These are phyloP conservation scores for Pisolithus thermaeus DNA, from an alignment of 1,284 basidiomycete species.

Conservation along the genomic window DNA sequence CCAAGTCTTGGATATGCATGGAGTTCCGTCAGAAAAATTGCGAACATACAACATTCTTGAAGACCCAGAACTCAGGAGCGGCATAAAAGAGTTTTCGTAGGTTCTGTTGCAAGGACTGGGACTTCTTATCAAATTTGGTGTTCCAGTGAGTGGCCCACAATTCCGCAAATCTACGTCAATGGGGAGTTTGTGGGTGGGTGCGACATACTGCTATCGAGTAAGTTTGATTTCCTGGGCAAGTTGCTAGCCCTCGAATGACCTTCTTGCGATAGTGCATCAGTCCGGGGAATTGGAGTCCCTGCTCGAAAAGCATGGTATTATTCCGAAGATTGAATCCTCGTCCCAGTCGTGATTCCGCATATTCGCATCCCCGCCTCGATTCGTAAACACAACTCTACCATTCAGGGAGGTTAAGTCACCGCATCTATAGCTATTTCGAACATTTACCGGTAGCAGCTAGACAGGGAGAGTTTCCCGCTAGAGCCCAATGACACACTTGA, in stretches of 20 bases:
- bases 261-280: constrained; percentile 75
- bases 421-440: not conserved
- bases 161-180: constrained; percentile 92
- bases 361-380: not conserved
- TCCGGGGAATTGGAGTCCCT: constrained; percentile 89
- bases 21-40: constrained; percentile 74
- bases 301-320: constrained; percentile 67
- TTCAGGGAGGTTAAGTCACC: not conserved
- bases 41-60: constrained; percentile 88
- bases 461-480: not conserved
- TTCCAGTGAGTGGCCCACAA: constrained; percentile 91
- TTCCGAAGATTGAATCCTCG: constrained; percentile 34
- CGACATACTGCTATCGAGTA: constrained; percentile 90
- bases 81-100: constrained; percentile 95
- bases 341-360: constrained; percentile 5
- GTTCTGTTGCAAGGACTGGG: constrained; percentile 25
- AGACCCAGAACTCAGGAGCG: constrained; percentile 76
- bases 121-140: not conserved
- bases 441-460: too few species aligned
- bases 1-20: constrained; percentile 87
- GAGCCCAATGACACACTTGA: too few species aligned
- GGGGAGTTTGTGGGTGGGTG: constrained; percentile 97
- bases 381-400: too few species aligned
- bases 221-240: constrained; percentile 32
- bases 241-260: constrained; percentile 1